A percentile compares a stretch with the other conserved stretches of the same genome.
Evolutionary conservation across 768 basidiomycete genomes (phyloP).

Genomic region (Leucocoprinus sp.): DNA sequence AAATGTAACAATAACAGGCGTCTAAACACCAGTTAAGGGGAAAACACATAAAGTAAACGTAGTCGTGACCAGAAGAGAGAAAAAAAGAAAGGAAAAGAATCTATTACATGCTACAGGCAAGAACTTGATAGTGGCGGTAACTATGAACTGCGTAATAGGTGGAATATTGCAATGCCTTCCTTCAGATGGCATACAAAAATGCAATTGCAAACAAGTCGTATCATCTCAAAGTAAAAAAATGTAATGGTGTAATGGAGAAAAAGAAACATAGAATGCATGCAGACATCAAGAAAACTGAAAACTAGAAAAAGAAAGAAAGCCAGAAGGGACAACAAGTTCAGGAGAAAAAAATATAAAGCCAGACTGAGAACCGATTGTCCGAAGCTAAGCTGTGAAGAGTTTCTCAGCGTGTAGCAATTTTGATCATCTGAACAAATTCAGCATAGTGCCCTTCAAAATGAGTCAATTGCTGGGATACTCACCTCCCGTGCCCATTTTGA

Average conservation of each 20-base stretch:
- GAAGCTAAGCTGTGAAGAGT: too few relatives aligned
- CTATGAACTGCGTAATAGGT: background rate
- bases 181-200: slow-evolving; percentile 55
- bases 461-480: slow-evolving; percentile 16
- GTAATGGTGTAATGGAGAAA: background rate
- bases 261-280: slow-evolving; percentile 42
- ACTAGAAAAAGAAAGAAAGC: slow-evolving; percentile 12
- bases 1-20: too few relatives aligned
- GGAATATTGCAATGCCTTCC: slow-evolving; percentile 33
- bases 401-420: slow-evolving; percentile 66
- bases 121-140: slow-evolving; percentile 33
- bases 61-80: background rate
- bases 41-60: background rate
- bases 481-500: slow-evolving; percentile 94
- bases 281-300: slow-evolving; percentile 19
- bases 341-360: slow-evolving; percentile 15
- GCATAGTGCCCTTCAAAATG: background rate
- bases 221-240: slow-evolving; percentile 15
- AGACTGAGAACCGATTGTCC: too few relatives aligned
- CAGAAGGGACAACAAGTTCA: slow-evolving; percentile 17
- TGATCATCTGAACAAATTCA: slow-evolving; percentile 53
- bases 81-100: too few relatives aligned
- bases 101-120: slow-evolving; percentile 14
- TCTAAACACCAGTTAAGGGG: too few relatives aligned
- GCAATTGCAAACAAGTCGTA: slow-evolving; percentile 11